Percentiles rank a stretch among this genome's conserved stretches.
These are phyloP conservation scores for Beta macrorhiza DNA, from an alignment of 179 eudicot species.

Conservation along the genomic window DNA sequence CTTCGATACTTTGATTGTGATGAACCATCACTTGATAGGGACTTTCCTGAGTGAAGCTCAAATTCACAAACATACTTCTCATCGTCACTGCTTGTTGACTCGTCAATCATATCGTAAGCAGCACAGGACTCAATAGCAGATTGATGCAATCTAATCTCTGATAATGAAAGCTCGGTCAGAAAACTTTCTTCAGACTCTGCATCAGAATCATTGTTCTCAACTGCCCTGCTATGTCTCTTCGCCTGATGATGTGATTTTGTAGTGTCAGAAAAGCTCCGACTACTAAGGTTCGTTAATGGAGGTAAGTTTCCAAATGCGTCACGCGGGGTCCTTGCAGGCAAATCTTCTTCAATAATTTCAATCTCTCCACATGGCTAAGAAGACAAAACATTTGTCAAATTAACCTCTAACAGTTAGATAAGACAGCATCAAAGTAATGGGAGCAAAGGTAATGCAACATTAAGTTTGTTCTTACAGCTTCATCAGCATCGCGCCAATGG, in stretches of 20 bases:
- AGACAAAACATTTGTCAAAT: constrained; percentile 23
- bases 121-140: constrained; percentile 52
- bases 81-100: constrained; percentile 67
- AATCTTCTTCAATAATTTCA: constrained; percentile 79
- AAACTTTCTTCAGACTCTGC: constrained; percentile 74
- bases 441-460: constrained; percentile 13
- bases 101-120: constrained; percentile 40
- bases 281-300: constrained; percentile 50
- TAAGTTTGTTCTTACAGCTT: constrained; percentile 57
- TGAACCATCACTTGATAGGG: constrained; percentile 34
- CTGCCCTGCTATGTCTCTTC: constrained; percentile 30
- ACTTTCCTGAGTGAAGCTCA: constrained; percentile 36
- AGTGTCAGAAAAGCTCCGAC: constrained; percentile 25
- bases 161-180: constrained; percentile 58
- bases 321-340: constrained; percentile 76
- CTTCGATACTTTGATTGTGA: constrained; percentile 29
- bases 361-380: constrained; percentile 76
- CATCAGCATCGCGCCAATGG: constrained; percentile 76
- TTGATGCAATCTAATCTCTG: constrained; percentile 69
- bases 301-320: constrained; percentile 71
- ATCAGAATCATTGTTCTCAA: constrained; percentile 63
- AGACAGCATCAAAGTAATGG: constrained; percentile 15
- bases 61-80: constrained; percentile 43
- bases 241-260: constrained; percentile 27
- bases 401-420: constrained; percentile 8